Percentiles rank a stretch among this genome's conserved stretches.
Conservation (phyloP, 495 filamentous ascomycete species). For the Staphylotrichum longicolle region DNA sequence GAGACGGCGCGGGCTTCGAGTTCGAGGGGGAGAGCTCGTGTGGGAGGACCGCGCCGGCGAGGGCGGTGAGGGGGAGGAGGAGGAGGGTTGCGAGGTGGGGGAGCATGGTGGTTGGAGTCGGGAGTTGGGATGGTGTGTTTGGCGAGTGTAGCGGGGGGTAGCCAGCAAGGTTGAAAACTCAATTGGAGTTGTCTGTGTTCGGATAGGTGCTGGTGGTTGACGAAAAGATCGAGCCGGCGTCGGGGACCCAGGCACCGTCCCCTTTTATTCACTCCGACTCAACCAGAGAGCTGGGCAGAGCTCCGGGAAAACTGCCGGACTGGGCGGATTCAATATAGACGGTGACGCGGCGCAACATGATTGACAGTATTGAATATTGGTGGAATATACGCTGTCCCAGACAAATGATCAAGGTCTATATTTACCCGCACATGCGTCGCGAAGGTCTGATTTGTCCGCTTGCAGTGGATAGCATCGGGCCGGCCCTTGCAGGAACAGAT, state of each 20-base stretch:
- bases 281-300: no score
- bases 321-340: background rate
- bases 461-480: no score
- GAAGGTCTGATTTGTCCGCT: background rate
- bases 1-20: slow-evolving; percentile 25
- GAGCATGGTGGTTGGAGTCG: background rate
- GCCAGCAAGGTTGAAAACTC: no score
- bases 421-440: background rate
- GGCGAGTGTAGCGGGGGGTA: background rate
- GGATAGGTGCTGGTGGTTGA: no score
- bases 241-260: no score
- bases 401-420: background rate
- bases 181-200: background rate
- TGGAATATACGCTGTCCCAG: background rate
- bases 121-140: background rate
- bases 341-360: background rate
- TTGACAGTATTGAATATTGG: background rate
- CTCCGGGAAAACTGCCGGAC: background rate
- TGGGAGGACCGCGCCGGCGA: background rate
- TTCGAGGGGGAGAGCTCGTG: background rate
- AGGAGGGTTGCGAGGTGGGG: slow-evolving; percentile 4
- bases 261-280: background rate
- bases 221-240: no score
- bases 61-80: slow-evolving; percentile 7
- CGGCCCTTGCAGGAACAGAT: background rate